phyloP scores from a whole-genome alignment of 805 yeast genomes.

The Cyberlindnera amylophila region DNA sequence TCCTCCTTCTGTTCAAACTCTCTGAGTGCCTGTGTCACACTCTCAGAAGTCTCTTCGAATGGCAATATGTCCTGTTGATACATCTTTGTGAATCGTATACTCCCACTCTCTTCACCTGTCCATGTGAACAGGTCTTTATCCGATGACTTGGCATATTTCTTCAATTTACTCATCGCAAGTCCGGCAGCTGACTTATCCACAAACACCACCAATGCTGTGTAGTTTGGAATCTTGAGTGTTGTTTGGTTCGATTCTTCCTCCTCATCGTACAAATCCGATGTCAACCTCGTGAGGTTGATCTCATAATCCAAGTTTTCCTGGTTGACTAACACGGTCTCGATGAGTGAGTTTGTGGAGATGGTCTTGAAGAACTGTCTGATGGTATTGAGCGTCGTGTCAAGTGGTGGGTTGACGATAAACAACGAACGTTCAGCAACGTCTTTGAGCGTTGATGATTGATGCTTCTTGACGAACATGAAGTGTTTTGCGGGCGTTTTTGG shows the following conservation, averaged over 20 bases:
- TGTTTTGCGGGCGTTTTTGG: slow-evolving; percentile 37
- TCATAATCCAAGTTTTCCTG: slow-evolving; percentile 42
- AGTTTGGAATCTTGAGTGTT: slow-evolving; percentile 56
- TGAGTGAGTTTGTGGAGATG: slow-evolving; percentile 61
- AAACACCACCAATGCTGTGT: slow-evolving; percentile 70
- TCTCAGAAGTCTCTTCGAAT: slow-evolving; percentile 49
- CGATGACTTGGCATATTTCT: slow-evolving; percentile 42
- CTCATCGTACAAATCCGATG: slow-evolving; percentile 49
- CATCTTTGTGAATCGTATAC: slow-evolving; percentile 39
- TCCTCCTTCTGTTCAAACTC: slow-evolving; percentile 71
- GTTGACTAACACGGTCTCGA: slow-evolving; percentile 46
- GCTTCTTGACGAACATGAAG: slow-evolving; percentile 65
- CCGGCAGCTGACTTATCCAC: slow-evolving; percentile 66
- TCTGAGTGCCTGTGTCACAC: slow-evolving; percentile 54
- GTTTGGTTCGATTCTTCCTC: slow-evolving; percentile 26
- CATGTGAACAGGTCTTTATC: slow-evolving; percentile 32
- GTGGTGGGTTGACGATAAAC: slow-evolving; percentile 77
- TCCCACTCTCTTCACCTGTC: slow-evolving; percentile 32
- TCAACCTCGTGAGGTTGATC: slow-evolving; percentile 52
- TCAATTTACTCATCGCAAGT: slow-evolving; percentile 61
- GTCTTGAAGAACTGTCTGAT: slow-evolving; percentile 55
- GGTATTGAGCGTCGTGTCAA: slow-evolving; percentile 47
- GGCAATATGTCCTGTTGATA: slow-evolving; percentile 37
- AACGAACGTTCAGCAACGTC: slow-evolving; percentile 51
- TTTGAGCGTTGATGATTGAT: slow-evolving; percentile 41